These are phyloP conservation scores for Thalassiosira hispida DNA, from an alignment of 352 stramenopile genomes.

Conservation along the genomic window DNA sequence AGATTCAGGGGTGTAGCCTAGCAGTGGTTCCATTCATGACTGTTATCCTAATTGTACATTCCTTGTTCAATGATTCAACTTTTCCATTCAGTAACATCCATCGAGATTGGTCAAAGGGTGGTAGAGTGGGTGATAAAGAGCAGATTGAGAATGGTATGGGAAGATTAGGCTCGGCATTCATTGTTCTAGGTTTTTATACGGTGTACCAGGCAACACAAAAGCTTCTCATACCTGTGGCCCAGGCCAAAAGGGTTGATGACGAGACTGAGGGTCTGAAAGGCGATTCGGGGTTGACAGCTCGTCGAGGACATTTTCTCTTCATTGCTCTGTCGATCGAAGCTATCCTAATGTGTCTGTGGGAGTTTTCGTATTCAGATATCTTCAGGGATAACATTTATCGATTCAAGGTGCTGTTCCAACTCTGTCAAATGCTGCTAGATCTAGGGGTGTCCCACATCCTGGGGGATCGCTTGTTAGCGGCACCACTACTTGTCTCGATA, in stretches of 20 bases:
- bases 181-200: conserved; percentile 60
- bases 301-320: conserved; percentile 91
- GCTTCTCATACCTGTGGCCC: conserved; percentile 81
- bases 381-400: conserved; percentile 92
- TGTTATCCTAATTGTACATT: conserved; percentile 34
- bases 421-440: conserved; percentile 55
- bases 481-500: conserved; percentile 90
- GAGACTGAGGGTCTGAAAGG: conserved; percentile 83
- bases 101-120: conserved; percentile 45
- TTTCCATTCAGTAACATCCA: conserved; percentile 45
- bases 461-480: conserved; percentile 90
- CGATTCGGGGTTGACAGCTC: conserved; percentile 83
- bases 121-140: conserved; percentile 39
- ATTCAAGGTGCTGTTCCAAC: conserved; percentile 57
- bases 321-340: conserved; percentile 88
- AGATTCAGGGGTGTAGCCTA: conserved; percentile 87
- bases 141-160: conserved; percentile 55
- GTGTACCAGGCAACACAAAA: conserved; percentile 73
- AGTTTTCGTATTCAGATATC: conserved; percentile 94
- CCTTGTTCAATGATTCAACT: conserved; percentile 43
- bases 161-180: conserved; percentile 58
- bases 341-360: conserved; percentile 92
- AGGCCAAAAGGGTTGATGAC: conserved; percentile 24
- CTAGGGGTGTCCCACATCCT: conserved; percentile 76
- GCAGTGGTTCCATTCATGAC: conserved; percentile 59